phyloP scores from a whole-genome alignment of 73 alveolate genomes.

The Effrenium voratum region DNA sequence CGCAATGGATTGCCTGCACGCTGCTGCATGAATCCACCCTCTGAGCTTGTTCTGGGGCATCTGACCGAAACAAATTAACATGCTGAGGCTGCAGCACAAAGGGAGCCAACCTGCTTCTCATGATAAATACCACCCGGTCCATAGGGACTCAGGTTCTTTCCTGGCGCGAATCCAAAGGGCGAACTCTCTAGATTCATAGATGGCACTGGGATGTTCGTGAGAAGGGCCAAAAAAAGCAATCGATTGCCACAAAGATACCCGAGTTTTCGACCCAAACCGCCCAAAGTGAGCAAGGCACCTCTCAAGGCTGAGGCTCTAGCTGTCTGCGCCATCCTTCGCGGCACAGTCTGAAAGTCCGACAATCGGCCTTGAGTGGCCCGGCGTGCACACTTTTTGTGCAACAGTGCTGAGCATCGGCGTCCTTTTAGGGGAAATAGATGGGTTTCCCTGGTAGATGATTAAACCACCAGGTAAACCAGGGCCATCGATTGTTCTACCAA shows the following conservation, averaged over 20 bases:
- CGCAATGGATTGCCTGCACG: constrained; percentile 74
- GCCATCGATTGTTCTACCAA: too few species aligned
- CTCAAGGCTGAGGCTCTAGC: background rate
- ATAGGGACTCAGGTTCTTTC: constrained; percentile 66
- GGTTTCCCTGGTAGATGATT: too few species aligned
- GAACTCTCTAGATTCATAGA: background rate
- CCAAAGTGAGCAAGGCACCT: background rate
- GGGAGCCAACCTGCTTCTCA: constrained; percentile 86
- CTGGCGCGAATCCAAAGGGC: background rate
- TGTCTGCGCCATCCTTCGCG: constrained; percentile 8
- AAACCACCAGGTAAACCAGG: too few species aligned
- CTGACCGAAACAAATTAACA: background rate
- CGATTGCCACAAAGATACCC: too few species aligned
- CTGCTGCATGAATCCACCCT: background rate
- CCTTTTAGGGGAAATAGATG: too few species aligned
- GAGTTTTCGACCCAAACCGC: background rate
- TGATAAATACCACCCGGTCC: constrained; percentile 89
- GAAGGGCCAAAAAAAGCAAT: too few species aligned
- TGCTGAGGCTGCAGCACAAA: constrained; percentile 29
- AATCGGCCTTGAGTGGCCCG: too few species aligned
- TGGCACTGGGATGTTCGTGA: too few species aligned
- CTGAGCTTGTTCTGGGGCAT: too few species aligned
- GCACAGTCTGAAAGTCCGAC: constrained; percentile 36
- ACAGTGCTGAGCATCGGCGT: too few species aligned
- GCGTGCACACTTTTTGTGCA: too few species aligned